These are phyloP conservation scores for Tolypocladium nubicola DNA, from an alignment of 2,329 filamentous ascomycete species.

Conservation along the genomic window DNA sequence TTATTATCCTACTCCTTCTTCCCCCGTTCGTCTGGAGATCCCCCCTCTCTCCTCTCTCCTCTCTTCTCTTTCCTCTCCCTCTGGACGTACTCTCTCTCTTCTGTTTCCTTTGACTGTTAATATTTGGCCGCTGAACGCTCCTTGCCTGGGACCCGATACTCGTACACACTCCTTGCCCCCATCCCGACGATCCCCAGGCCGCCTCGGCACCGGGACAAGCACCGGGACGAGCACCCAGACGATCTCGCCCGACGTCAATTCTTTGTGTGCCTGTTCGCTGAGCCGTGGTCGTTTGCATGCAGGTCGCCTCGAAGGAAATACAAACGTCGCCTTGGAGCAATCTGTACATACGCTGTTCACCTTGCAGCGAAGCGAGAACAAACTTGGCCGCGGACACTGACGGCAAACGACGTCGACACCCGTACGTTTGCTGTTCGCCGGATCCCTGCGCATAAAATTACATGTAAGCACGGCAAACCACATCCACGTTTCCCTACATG, in stretches of 20 bases:
- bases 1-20: slow-evolving; percentile 7
- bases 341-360: not conserved
- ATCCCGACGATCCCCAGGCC: not conserved
- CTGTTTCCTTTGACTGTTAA: slow-evolving; percentile 5
- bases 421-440: slow-evolving; percentile 1
- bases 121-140: slow-evolving; percentile 5
- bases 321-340: not conserved
- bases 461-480: slow-evolving; percentile 4
- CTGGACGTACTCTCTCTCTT: slow-evolving; percentile 3
- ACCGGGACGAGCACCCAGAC: not conserved
- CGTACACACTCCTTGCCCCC: slow-evolving; percentile 2
- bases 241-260: not conserved
- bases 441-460: not conserved
- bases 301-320: not conserved
- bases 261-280: not conserved
- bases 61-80: slow-evolving; percentile 7
- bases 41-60: slow-evolving; percentile 7
- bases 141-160: not conserved
- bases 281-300: not conserved
- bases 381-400: not conserved
- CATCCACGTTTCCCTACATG: not conserved
- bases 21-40: not conserved
- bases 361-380: not conserved
- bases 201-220: not conserved
- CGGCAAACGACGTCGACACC: not conserved